Evolutionary conservation across 2,329 filamentous ascomycete genomes (phyloP), one percentile per base, ranked within the genome.

Genomic region (Beauveria scarabaeidicola): DNA sequence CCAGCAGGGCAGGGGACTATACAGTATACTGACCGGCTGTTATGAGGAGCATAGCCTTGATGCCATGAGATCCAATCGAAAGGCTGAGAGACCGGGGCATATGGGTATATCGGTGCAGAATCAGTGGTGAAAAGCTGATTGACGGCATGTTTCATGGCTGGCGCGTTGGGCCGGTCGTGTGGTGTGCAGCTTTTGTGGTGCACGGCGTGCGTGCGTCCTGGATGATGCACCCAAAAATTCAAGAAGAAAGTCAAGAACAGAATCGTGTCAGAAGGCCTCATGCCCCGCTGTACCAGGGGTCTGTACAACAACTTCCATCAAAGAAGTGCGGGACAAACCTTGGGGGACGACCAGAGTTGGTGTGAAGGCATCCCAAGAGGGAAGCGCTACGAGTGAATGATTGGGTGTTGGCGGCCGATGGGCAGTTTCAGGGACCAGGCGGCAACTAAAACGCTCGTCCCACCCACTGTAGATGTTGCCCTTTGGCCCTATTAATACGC

Each of bases 71-170:
- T 36, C 58, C 58, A 60, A 60, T 60, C 58, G 19, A n/a, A 17
- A 36, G 43, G 29, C 1, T 17, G 9, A 17, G 10, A 17, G 9
- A 11, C 58, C 21, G 27, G 58, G 57, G 51, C 50, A 21, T 19
- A 41, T 36, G 43, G 43, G n/a, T 23, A 11, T 19, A 50, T 41
- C 43, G 15, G 41, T 15, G 32, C 17, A 21, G n/a, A 54, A 36
- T 36, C 40, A 62, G 58, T 52, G 48, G 52, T 47, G 41, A 43
- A 55, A 59, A 57, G 36, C 19, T 48, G 29, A 54, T 58, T 48
- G 52, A 47, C 25, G 54, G 40, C 60, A 36, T 63, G 67, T 68
- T 65, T 68, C 68, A 68, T 63, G 64, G 68, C 48, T 65, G 41
- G 61, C n/a, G 60, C 62, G 59, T 62, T 43, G 61, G 67, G 66